Evolutionary conservation across 164 flowering plant genomes (phyloP), one percentile per base, ranked within the genome.

Genomic region (Paratinospora sagittata): DNA sequence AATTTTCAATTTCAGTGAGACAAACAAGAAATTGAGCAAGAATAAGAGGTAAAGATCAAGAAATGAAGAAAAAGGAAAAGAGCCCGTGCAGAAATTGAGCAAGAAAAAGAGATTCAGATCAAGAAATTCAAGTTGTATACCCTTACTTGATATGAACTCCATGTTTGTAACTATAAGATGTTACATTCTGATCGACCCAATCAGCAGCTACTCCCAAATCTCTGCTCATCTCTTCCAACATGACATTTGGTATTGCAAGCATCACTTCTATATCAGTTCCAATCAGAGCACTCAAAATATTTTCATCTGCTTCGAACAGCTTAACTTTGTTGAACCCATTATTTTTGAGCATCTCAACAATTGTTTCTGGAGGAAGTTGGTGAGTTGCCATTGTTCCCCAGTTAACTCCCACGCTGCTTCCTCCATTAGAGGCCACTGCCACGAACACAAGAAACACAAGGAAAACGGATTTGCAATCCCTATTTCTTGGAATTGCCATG

Each of bases 351-450:
- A 96, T 89, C 62, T 84, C 49, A 3, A 96, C 97, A 16, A 93
- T 88, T 68, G 73, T 85, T 7, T 84, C 78, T 0, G 97, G 81
- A 7, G 94, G 91, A 2, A 92, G 85, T 49, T 74, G 86, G 80
- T 89, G 89, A 6, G 84, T 84, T 6, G 92, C 81, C 93, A 83
- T 83, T 33, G 88, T 92, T 37, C 96, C 96, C 97, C 96, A 92
- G 80, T 92, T 92, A 72, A 92, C 90, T 30, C 97, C 96, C 34
- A 89, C 73, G 30, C 88, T n/a, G n/a, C n/a, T 58, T 21, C 17
- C 8, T 2, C 71, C 88, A 41, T 17, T 64, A 6, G 36, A n/a
- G 17, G 72, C 75, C 74, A 70, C 37, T 23, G 34, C 37, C 74
- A 82, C 16, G 12, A 76, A 26, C 33, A 72, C 52, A 36, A 81